Conservation (phyloP, 768 basidiomycete genomes). For the Coprinopsis sp. region DNA sequence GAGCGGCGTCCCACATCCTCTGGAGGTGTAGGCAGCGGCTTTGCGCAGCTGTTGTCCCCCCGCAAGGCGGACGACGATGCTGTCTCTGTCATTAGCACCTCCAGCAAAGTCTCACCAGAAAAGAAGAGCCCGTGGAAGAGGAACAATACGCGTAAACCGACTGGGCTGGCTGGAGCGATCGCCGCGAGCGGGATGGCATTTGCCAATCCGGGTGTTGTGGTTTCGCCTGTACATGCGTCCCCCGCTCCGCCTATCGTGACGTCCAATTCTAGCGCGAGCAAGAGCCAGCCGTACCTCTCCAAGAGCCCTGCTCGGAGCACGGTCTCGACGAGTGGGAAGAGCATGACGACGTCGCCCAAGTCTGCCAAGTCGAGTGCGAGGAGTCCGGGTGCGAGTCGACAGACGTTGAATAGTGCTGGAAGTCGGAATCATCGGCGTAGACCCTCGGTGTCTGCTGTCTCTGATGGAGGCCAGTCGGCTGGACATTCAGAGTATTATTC, state of each 20-base stretch:
- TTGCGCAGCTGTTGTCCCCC: constrained; percentile 4
- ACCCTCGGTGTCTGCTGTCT: constrained; percentile 17
- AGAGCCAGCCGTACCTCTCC: constrained; percentile 6
- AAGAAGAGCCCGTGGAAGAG: constrained; percentile 43
- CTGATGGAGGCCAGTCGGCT: constrained; percentile 9
- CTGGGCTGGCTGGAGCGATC: constrained; percentile 62
- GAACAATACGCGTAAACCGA: constrained; percentile 41
- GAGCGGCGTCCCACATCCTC: constrained; percentile 11
- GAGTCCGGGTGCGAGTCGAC: constrained; percentile 15
- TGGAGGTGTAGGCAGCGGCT: constrained; percentile 4
- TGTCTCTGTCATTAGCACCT: constrained; percentile 20
- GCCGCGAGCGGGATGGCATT: constrained; percentile 65
- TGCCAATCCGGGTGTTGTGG: constrained; percentile 51
- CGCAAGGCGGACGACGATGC: constrained; percentile 18
- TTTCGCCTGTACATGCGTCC: constrained; percentile 44
- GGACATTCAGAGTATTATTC: constrained; percentile 10
- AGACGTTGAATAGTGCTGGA: not conserved
- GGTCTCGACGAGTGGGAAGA: constrained; percentile 3
- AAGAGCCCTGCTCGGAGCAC: constrained; percentile 6
- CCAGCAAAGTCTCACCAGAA: constrained; percentile 15
- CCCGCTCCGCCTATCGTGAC: constrained; percentile 7
- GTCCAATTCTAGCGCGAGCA: not conserved
- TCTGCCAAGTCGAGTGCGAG: constrained; percentile 17
- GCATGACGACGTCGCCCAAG: constrained; percentile 19
- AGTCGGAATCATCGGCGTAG: constrained; percentile 13